These are phyloP conservation scores for Grifola frondosa DNA, from an alignment of 1,284 basidiomycete species.

Conservation along the genomic window DNA sequence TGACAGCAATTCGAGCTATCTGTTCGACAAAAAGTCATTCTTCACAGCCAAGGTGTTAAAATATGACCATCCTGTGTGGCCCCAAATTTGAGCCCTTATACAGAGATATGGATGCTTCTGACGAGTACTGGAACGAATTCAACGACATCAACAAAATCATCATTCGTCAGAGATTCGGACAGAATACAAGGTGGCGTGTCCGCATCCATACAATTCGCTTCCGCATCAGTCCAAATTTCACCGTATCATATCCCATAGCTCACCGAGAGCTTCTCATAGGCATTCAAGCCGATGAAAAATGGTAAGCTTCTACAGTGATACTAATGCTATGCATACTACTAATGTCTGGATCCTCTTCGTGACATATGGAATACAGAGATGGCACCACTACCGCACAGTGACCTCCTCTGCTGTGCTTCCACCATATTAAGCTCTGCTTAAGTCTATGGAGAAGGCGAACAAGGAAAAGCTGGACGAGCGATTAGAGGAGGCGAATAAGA, in stretches of 20 bases:
- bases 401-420: slow-evolving; percentile 45
- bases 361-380: slow-evolving; percentile 55
- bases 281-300: too few relatives aligned
- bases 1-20: slow-evolving; percentile 84
- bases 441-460: slow-evolving; percentile 73
- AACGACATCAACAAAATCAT: slow-evolving; percentile 99
- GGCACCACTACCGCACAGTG: slow-evolving; percentile 70
- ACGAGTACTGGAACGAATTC: slow-evolving; percentile 99
- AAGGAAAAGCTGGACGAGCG: slow-evolving; percentile 72
- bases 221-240: slow-evolving; percentile 77
- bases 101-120: slow-evolving; percentile 94
- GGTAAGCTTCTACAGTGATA: too few relatives aligned
- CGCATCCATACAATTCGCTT: slow-evolving; percentile 96
- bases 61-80: slow-evolving; percentile 97
- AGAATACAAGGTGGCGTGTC: slow-evolving; percentile 99
- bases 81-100: slow-evolving; percentile 95
- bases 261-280: slow-evolving; percentile 66
- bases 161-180: slow-evolving; percentile 97
- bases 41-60: slow-evolving; percentile 97
- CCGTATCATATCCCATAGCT: slow-evolving; percentile 65
- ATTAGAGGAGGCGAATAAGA: slow-evolving; percentile 84
- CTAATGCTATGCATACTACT: slow-evolving; percentile 61
- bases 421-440: slow-evolving; percentile 59
- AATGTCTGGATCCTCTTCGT: too few relatives aligned
- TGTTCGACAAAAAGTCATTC: slow-evolving; percentile 97